Evolutionary conservation across 495 filamentous ascomycete species (phyloP), one percentile per base, ranked within the genome.

Genomic region (Xylaria venustula): DNA sequence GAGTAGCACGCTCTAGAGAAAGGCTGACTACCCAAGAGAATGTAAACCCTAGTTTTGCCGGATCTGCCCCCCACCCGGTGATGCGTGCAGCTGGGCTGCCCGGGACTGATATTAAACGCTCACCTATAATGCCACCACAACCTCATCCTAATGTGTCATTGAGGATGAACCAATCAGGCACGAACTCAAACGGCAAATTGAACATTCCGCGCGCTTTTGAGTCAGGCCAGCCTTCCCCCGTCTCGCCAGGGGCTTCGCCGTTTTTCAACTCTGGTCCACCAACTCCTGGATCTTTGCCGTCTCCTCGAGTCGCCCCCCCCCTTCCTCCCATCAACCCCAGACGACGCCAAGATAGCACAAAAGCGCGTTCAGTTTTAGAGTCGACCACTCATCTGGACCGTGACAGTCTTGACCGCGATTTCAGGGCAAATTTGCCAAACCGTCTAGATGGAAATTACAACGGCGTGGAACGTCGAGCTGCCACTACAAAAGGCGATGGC

Each of bases 241-340:
- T 73, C 25, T 76, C 77, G 9, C 75, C 79, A 6, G 73, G 68
- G 40, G 65, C 71, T 17, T 69, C 76, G 57, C 81, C 84, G 7
- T 84, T 83, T 60, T 81, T 80, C 25, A 77, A 81, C 54, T 81
- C 82, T 61, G 77, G 82, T 32, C 87, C 85, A 2, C 82, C 87
- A 1, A 81, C 84, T 17, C 64, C 80, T 40, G 58, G 61, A n/a
- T 61, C 58, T 34, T 77, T 77, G 15, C 68, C 70, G 11, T 69
- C 73, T 40, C 64, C 67, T 64, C 79, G 61, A 75, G 79, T 54
- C 2, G 77, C 79, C 0, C 88, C 87, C 7, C 86, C 88, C 2
- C 64, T 90, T 3, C 88, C 88, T 26, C 86, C 86, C 2, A 88
- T 90, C 75, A 89, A 90, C 70, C 88, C 88, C 6, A 83, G 85